Evolutionary conservation across 768 basidiomycete genomes (phyloP).

Genomic region (Tylopilus subfusipes): DNA sequence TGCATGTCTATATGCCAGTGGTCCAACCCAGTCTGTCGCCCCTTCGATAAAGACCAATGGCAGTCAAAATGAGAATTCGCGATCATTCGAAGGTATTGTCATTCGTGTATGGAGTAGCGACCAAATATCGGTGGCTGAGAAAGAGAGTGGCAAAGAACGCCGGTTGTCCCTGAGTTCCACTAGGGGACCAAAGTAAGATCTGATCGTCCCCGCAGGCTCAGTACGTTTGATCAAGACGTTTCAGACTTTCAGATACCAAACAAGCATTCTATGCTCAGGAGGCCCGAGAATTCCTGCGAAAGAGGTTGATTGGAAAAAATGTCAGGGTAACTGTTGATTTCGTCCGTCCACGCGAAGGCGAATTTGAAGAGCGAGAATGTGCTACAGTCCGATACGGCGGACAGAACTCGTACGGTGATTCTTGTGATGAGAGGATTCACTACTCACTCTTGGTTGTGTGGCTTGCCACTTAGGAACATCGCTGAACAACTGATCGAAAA

Average conservation of each 20-base stretch:
- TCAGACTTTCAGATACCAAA: conserved; percentile 78
- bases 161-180: conserved; percentile 87
- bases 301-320: conserved; percentile 86
- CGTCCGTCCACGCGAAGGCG: conserved; percentile 85
- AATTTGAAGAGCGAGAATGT: conserved; percentile 91
- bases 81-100: conserved; percentile 78
- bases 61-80: conserved; percentile 40
- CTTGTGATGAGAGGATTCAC: neutral
- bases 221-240: conserved; percentile 2
- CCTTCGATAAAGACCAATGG: conserved; percentile 47
- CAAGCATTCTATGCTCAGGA: conserved; percentile 88
- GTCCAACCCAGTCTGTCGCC: conserved; percentile 34
- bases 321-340: conserved; percentile 87
- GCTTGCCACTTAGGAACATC: conserved; percentile 58
- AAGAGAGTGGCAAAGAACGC: conserved; percentile 70
- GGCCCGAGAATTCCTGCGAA: conserved; percentile 89
- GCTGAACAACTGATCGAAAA: conserved; percentile 93
- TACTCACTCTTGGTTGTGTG: conserved; percentile 4
- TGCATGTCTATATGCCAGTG: conserved; percentile 63
- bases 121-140: conserved; percentile 77
- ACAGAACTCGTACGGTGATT: conserved; percentile 61
- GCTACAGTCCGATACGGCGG: conserved; percentile 84
- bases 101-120: conserved; percentile 90
- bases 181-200: conserved; percentile 70
- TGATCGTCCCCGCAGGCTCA: neutral